These are phyloP conservation scores for Paratinospora sagittata DNA, from an alignment of 164 flowering plant genomes.

Conservation along the genomic window DNA sequence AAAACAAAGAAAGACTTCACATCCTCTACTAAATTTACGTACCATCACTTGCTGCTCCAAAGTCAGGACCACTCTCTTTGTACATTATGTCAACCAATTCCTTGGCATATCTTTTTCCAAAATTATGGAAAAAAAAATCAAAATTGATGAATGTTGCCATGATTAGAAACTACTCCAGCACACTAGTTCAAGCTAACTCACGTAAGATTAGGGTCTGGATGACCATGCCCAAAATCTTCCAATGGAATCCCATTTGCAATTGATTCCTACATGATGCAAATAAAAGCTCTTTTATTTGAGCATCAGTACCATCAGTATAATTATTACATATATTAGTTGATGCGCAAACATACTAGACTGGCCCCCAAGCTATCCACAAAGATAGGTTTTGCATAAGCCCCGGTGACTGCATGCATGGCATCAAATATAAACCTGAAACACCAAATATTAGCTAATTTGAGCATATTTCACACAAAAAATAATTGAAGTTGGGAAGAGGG, in stretches of 20 bases:
- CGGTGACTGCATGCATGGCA: conserved; percentile 99
- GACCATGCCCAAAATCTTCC: conserved; percentile 99
- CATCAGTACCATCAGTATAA: neutral
- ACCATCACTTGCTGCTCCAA: conserved; percentile 99
- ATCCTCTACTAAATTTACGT: conserved; percentile 17
- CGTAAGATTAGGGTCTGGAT: conserved; percentile 99
- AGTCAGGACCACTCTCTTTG: conserved; percentile 76
- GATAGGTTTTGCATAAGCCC: conserved; percentile 97
- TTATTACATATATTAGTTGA: conserved; percentile 7
- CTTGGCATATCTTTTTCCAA: conserved; percentile 74
- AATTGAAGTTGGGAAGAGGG: neutral
- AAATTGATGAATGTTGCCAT: neutral
- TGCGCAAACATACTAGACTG: conserved; percentile 43
- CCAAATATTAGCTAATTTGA: conserved; percentile 2
- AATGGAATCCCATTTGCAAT: conserved; percentile 83
- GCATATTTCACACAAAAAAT: neutral
- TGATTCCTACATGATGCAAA: conserved; percentile 57
- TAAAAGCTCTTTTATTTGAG: conserved; percentile 19
- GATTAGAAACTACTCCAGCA: neutral
- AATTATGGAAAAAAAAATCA: neutral
- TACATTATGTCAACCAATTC: conserved; percentile 85
- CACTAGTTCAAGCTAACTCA: conserved; percentile 26
- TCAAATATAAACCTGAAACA: conserved; percentile 79
- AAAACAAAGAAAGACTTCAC: neutral
- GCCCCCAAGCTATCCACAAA: conserved; percentile 91